phyloP scores from a whole-genome alignment of 2,329 filamentous ascomycete species.

The Aspergillus jensenii region DNA sequence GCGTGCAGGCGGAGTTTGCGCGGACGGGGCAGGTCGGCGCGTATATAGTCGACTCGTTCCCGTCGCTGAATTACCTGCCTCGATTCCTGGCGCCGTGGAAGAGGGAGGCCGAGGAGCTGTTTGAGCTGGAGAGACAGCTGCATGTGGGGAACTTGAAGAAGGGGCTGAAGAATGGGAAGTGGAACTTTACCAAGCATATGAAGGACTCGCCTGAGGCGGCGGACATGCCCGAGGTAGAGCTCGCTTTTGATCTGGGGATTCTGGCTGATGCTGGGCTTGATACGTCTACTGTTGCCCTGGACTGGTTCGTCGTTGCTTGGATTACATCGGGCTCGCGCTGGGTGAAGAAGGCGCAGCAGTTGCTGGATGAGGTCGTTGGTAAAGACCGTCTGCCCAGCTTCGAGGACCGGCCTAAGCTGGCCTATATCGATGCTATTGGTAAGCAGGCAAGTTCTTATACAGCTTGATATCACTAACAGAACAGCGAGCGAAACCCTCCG shows the following conservation, averaged over 20 bases:
- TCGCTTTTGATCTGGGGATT: not conserved
- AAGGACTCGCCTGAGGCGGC: not conserved
- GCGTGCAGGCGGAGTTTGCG: not conserved
- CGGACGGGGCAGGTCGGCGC: not conserved
- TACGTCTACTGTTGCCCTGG: not conserved
- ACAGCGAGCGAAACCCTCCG: slow-evolving; percentile 5
- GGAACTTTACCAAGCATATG: not conserved
- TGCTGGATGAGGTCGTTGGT: not conserved
- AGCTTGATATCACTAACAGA: too few species aligned
- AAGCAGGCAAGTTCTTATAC: too few species aligned
- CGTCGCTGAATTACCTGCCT: not conserved
- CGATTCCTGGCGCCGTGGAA: not conserved
- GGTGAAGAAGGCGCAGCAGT: not conserved
- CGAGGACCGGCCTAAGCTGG: not conserved
- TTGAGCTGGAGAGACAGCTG: not conserved
- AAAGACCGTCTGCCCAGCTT: not conserved
- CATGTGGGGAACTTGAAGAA: not conserved
- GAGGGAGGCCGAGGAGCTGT: not conserved
- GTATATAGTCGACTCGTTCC: not conserved
- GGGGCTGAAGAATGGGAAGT: not conserved
- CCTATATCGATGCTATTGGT: slow-evolving; percentile 1
- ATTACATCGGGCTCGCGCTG: not conserved
- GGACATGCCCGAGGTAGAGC: not conserved
- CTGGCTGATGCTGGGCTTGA: not conserved
- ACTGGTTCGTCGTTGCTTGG: slow-evolving; percentile 3